These are phyloP conservation scores for Lobosporangium transversale DNA, from an alignment of 192 early-diverging fungal species.

Conservation along the genomic window DNA sequence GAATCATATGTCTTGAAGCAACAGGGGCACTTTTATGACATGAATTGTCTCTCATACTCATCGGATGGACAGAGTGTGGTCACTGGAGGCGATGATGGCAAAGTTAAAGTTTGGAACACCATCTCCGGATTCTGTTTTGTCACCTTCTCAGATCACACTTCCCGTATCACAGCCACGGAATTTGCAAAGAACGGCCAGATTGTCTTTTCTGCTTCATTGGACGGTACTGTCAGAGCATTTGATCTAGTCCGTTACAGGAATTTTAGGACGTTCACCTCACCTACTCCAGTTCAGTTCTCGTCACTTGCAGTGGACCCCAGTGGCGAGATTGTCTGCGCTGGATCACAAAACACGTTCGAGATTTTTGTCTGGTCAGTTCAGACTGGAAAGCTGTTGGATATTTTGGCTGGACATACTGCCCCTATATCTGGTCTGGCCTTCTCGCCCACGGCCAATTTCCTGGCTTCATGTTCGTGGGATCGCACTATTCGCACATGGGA, in stretches of 20 bases:
- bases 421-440: constrained; percentile 89
- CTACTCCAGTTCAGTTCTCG: constrained; percentile 94
- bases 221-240: constrained; percentile 98
- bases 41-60: constrained; percentile 89
- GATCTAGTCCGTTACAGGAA: constrained; percentile 98
- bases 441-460: constrained; percentile 79
- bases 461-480: constrained; percentile 96
- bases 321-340: constrained; percentile 97
- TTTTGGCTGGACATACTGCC: constrained; percentile 91
- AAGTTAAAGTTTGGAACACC: constrained; percentile 98
- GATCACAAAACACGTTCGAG: constrained; percentile 93
- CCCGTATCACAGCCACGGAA: constrained; percentile 80
- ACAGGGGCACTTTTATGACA: constrained; percentile 97
- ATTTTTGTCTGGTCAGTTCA: constrained; percentile 99
- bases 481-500: constrained; percentile 90
- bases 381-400: constrained; percentile 97
- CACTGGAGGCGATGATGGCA: constrained; percentile 96
- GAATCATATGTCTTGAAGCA: constrained; percentile 99
- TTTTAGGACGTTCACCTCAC: constrained; percentile 96
- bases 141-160: constrained; percentile 94
- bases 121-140: constrained; percentile 97
- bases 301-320: constrained; percentile 94
- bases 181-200: constrained; percentile 95
- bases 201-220: constrained; percentile 92
- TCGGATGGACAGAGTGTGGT: constrained; percentile 93